Evolutionary conservation across 441 rosid species (phyloP), one percentile per base, ranked within the genome.

Genomic region (Flueggea neowawraea): DNA sequence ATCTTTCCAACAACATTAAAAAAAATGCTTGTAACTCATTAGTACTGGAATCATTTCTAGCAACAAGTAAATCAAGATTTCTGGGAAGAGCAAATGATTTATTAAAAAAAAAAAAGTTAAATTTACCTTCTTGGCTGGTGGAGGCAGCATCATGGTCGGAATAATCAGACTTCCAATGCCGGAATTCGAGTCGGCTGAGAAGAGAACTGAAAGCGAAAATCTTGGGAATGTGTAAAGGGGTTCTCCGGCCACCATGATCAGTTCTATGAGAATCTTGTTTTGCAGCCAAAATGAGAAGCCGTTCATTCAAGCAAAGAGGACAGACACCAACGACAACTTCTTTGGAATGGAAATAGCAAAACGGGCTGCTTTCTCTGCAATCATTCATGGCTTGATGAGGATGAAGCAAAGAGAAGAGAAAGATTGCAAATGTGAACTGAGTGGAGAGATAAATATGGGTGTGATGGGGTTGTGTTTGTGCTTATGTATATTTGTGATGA

Each of bases 261-360:
- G 41, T 36, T 36, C 9, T 36, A 36, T 36, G 9, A 36, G 41
- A 36, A 36, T 2, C 63, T 71, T 85, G 95, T 69, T 82, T 84
- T 62, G 95, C 76, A 55, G 92, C 92, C 70, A 93, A 75, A 62
- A 88, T 56, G 10, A 90, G 69, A 59, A 93, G 98, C 80, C 92
- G 86, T 67, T 93, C 97, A 49, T 82, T 81, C 58, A 93, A 62
- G 78, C 98, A 93, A 13, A 79, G 70, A 32, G 94, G 74, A 65
- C 98, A 93, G 33, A 93, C 88, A 28, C 98, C 98, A 33, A 88
- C 69, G 16, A 78, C 57, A 9, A 63, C 72, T 70, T 81, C 82
- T 55, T 75, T 81, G 33, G 95, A 95, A 70, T 93, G 98, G 76
- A 86, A 88, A 73, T 75, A 88, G 73, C 98, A 93, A 60, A 84